A percentile compares a stretch with the other conserved stretches of the same genome.
Conservation (phyloP, 2,329 filamentous ascomycete species). For the Ophiostoma montium region DNA sequence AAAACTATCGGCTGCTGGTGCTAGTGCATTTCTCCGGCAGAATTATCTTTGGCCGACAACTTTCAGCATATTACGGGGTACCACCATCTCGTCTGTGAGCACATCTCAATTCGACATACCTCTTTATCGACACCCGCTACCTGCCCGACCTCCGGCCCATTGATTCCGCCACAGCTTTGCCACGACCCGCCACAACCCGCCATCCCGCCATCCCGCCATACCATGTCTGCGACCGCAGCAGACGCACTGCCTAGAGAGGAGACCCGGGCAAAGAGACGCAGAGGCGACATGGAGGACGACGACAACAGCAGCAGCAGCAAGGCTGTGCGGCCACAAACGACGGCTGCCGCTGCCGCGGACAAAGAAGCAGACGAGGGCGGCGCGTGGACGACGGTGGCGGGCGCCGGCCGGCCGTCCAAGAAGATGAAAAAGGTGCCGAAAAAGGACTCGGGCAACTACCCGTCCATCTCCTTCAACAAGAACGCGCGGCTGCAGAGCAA, state of each 20-base stretch:
- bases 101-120: too few relatives aligned
- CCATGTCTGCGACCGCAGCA: too few relatives aligned
- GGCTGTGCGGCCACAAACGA: not conserved
- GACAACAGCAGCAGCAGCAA: not conserved
- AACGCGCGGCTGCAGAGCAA: constrained; percentile 45
- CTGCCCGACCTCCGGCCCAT: too few relatives aligned
- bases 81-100: too few relatives aligned
- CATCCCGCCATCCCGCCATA: too few relatives aligned
- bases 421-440: constrained; percentile 48
- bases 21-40: too few relatives aligned
- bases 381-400: constrained; percentile 38
- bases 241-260: not conserved
- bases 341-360: not conserved
- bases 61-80: too few relatives aligned
- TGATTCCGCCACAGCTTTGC: too few relatives aligned
- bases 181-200: too few relatives aligned
- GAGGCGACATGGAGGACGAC: not conserved
- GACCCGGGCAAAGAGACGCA: not conserved
- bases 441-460: constrained; percentile 41
- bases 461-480: constrained; percentile 41
- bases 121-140: too few relatives aligned
- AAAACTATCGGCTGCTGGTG: too few relatives aligned
- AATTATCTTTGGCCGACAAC: too few relatives aligned
- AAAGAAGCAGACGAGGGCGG: constrained; percentile 18
- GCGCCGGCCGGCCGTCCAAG: constrained; percentile 28